Percentiles rank a stretch among this genome's conserved stretches.
These are phyloP conservation scores for Moricandia arvensis DNA, from an alignment of 345 rosid species.

Conservation along the genomic window DNA sequence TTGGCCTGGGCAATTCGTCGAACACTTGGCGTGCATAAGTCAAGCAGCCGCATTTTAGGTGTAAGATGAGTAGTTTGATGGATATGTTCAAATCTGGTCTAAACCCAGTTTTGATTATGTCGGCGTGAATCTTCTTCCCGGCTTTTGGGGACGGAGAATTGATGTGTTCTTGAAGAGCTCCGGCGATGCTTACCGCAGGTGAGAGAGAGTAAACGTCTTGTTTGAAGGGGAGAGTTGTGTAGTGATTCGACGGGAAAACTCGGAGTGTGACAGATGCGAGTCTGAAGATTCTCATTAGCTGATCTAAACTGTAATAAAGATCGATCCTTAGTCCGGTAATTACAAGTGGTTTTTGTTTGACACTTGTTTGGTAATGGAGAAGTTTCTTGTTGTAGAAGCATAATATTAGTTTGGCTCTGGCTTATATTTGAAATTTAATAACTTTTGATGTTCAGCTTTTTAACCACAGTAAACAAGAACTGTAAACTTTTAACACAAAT, in stretches of 20 bases:
- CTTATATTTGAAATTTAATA: not conserved
- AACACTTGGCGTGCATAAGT: constrained; percentile 65
- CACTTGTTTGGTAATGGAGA: not conserved
- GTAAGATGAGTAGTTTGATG: constrained; percentile 65
- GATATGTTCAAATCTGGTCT: constrained; percentile 50
- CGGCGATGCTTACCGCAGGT: constrained; percentile 42
- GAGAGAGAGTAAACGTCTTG: constrained; percentile 18
- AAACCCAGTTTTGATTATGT: constrained; percentile 64
- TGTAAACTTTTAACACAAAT: not conserved
- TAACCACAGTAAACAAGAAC: not conserved
- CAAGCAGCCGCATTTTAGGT: constrained; percentile 56
- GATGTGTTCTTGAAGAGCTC: constrained; percentile 63
- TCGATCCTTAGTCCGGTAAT: not conserved
- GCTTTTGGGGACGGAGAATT: constrained; percentile 53
- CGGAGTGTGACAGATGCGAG: not conserved
- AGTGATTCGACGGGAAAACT: not conserved
- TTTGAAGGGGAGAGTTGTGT: constrained; percentile 14
- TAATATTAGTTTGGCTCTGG: not conserved
- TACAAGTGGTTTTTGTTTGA: not conserved
- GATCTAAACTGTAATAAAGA: constrained; percentile 6
- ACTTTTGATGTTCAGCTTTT: not conserved
- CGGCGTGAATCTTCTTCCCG: constrained; percentile 70
- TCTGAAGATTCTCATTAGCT: constrained; percentile 18
- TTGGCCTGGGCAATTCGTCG: constrained; percentile 64
- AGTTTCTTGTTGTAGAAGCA: not conserved